Conservation (phyloP, 352 stramenopile species). For the Phytophthora macrochlamydospora region DNA sequence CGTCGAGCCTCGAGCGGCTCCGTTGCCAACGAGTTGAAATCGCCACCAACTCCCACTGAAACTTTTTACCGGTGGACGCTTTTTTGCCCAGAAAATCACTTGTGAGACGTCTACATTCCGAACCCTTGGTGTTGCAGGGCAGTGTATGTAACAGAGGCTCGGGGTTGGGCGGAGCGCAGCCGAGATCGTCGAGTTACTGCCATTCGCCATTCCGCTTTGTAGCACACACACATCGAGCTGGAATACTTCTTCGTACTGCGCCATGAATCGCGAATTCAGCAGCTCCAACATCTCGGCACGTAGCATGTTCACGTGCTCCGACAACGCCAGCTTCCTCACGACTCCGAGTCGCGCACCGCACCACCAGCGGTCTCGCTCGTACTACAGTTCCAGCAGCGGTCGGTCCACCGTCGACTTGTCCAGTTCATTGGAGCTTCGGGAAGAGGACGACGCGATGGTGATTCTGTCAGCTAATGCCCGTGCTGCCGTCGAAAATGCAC, state of each 20-base stretch:
- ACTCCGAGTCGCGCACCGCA: conserved; percentile 10
- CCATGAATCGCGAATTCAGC: conserved; percentile 17
- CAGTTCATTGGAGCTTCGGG: conserved; percentile 13
- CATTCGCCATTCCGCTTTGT: conserved; percentile 26
- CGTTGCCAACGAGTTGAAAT: conserved; percentile 3
- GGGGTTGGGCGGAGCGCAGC: conserved; percentile 7
- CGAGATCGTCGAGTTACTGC: conserved; percentile 14
- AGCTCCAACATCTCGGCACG: conserved; percentile 28
- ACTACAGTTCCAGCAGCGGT: conserved; percentile 32
- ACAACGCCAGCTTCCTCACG: conserved; percentile 21
- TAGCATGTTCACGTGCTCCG: conserved; percentile 33
- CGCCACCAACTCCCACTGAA: conserved; percentile 15
- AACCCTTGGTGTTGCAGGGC: not conserved
- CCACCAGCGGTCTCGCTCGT: conserved; percentile 25
- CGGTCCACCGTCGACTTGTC: conserved; percentile 15
- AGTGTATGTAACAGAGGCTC: conserved; percentile 26
- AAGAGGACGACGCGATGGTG: conserved; percentile 34
- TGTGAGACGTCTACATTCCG: conserved; percentile 11
- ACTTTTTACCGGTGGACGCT: not conserved
- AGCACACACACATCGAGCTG: conserved; percentile 4
- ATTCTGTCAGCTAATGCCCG: conserved; percentile 20
- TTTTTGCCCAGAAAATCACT: conserved; percentile 18
- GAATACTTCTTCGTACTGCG: not conserved
- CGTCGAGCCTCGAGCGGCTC: not conserved
- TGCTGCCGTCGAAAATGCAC: conserved; percentile 24